Evolutionary conservation across 345 rosid genomes (phyloP).

Genomic region (Euclidium syriacum): DNA sequence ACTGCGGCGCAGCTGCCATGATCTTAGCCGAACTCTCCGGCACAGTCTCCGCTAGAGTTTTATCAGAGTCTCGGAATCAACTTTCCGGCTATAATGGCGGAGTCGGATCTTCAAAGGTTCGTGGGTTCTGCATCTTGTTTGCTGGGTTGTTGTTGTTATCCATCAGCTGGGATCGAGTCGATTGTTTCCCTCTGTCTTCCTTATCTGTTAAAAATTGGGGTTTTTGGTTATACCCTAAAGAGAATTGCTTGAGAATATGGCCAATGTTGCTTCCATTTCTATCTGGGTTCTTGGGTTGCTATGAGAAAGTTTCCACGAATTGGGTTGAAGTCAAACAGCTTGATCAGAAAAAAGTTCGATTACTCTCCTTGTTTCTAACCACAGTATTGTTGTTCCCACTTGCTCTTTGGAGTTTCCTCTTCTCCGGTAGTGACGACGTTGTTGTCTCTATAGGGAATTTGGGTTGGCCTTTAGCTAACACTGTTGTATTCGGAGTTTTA

Average conservation of each 20-base stretch:
- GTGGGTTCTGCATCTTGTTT: slow-evolving; percentile 59
- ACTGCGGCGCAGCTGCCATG: slow-evolving; percentile 92
- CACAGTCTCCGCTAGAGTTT: slow-evolving; percentile 55
- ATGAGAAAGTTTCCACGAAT: slow-evolving; percentile 72
- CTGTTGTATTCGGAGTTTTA: slow-evolving; percentile 83
- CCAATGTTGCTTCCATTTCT: slow-evolving; percentile 81
- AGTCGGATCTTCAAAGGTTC: slow-evolving; percentile 35
- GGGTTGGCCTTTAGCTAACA: slow-evolving; percentile 89
- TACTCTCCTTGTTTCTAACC: slow-evolving; percentile 61
- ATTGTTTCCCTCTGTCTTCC: slow-evolving; percentile 68
- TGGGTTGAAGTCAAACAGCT: slow-evolving; percentile 55
- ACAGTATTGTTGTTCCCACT: slow-evolving; percentile 66
- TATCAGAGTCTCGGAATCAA: slow-evolving; percentile 31
- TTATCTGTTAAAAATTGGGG: slow-evolving; percentile 38
- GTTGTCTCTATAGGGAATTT: slow-evolving; percentile 51
- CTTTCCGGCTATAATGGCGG: slow-evolving; percentile 10
- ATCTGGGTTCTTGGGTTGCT: slow-evolving; percentile 82
- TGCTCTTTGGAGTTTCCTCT: slow-evolving; percentile 54
- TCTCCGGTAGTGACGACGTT: slow-evolving; percentile 41
- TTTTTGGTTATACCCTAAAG: slow-evolving; percentile 42
- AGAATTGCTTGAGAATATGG: slow-evolving; percentile 66
- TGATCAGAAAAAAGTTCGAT: slow-evolving; percentile 61
- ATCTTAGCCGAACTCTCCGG: slow-evolving; percentile 89
- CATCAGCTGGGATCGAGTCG: slow-evolving; percentile 82
- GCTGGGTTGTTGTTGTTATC: slow-evolving; percentile 66